Base-by-base conservation (phyloP, 345 rosid genomes). In the Balakata baccata region DNA sequence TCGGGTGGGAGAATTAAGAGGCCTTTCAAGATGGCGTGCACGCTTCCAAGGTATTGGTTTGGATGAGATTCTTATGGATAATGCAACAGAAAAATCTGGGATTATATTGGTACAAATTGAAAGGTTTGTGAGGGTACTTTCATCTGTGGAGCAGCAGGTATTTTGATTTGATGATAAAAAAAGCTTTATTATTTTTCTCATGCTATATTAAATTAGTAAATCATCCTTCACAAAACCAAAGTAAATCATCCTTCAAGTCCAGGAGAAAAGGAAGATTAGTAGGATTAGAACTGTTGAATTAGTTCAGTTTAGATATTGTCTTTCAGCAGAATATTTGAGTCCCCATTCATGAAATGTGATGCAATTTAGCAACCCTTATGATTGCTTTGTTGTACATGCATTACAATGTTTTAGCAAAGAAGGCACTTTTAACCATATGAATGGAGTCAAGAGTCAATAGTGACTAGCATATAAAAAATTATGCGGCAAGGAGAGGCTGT, bases 21-120 rank as follows among this genome's bases (percentile, higher is more conserved):
- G 97, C 49, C 93, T 90, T 79, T 92, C 98, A 59, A 88, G 90
- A 84, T 94, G 98, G 97, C 93, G 86, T 79, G 92, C 91, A 75
- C 89, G 89, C 45, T 92, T 80, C 82, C 84, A 81, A 70, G 92
- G 75, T 76, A 87, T 92, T 80, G 97, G 97, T 63, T 83, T 88
- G 79, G 92, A 90, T 78, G 97, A 92, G 86, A 81, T 39, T 54
- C 92, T 92, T 75, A 85, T 85, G 25, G 77, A 83, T 72, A 73
- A 72, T 73, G 98, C 93, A 72, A 84, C 90, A 52, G 97, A 92
- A 81, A 90, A 85, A 69, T 78, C 88, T 66, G 97, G 97, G 59
- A 88, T 89, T 84, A 66, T 94, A 72, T 85, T 88, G 51, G 91
- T 87, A 73, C 97, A 94, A 82, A 87, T 94, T 68, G 97, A 94